These are phyloP conservation scores for Penicillium longicatenatum DNA, from an alignment of 495 filamentous ascomycete genomes.

Conservation along the genomic window DNA sequence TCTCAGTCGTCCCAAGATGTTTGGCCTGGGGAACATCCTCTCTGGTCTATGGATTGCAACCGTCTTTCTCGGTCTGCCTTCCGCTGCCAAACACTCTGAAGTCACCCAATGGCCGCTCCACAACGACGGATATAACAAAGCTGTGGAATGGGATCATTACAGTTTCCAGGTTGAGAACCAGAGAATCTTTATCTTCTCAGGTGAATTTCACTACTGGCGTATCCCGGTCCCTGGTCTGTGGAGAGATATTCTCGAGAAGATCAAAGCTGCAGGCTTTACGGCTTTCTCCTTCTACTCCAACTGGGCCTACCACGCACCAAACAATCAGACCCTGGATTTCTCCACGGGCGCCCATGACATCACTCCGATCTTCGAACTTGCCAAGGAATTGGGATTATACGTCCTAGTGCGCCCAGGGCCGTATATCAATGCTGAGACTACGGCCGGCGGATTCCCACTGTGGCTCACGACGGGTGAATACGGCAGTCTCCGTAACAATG, in stretches of 20 bases:
- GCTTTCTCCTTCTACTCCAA: slow-evolving; percentile 57
- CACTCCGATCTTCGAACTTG: slow-evolving; percentile 52
- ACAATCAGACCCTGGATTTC: slow-evolving; percentile 57
- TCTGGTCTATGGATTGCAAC: slow-evolving; percentile 15
- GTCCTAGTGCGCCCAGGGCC: slow-evolving; percentile 42
- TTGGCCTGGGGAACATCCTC: slow-evolving; percentile 15
- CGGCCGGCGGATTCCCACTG: slow-evolving; percentile 59
- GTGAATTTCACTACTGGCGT: slow-evolving; percentile 64
- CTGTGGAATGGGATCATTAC: slow-evolving; percentile 60
- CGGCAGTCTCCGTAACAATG: slow-evolving; percentile 57
- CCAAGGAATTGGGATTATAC: slow-evolving; percentile 50
- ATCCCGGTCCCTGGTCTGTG: slow-evolving; percentile 60
- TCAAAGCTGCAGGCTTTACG: slow-evolving; percentile 62
- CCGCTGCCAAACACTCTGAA: slow-evolving; percentile 22
- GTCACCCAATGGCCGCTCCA: slow-evolving; percentile 48
- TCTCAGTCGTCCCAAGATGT: slow-evolving; percentile 11
- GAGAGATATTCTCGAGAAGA: slow-evolving; percentile 62
- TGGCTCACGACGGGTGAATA: slow-evolving; percentile 67
- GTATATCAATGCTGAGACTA: slow-evolving; percentile 54
- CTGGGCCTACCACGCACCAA: slow-evolving; percentile 59
- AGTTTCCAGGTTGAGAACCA: slow-evolving; percentile 58
- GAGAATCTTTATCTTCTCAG: slow-evolving; percentile 60
- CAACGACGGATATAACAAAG: slow-evolving; percentile 51
- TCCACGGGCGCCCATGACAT: slow-evolving; percentile 56
- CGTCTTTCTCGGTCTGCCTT: slow-evolving; percentile 22